Evolutionary conservation across 2,329 filamentous ascomycete genomes (phyloP).

Genomic region (Pseudocercospora vitis): DNA sequence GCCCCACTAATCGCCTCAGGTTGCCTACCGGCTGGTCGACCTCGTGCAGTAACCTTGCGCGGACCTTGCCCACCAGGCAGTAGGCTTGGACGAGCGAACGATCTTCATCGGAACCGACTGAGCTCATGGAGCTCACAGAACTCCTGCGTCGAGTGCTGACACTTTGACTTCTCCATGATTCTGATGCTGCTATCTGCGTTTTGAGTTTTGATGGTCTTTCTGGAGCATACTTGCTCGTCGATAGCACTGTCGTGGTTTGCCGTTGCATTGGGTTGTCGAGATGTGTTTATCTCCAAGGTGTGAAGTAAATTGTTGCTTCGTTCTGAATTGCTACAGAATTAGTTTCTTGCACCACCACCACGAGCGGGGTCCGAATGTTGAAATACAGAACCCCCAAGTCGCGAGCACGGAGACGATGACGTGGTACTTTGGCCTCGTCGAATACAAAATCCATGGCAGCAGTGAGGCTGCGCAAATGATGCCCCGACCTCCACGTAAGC

Average conservation of each 20-base stretch:
- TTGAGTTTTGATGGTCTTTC: conserved; percentile 1
- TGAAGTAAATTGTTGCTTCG: not conserved
- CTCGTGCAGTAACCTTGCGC: not conserved
- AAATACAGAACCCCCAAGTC: not conserved
- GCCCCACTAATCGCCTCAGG: not conserved
- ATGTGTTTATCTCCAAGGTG: not conserved
- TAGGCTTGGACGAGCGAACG: not conserved
- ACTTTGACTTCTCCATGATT: not conserved
- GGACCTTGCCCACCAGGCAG: not conserved
- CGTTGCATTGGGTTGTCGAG: not conserved
- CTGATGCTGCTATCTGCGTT: not conserved
- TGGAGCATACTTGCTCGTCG: not conserved
- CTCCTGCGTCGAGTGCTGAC: not conserved
- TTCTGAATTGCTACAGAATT: not conserved
- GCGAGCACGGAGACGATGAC: not conserved
- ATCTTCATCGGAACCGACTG: not conserved
- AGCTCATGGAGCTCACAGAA: not conserved
- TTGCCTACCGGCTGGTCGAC: not conserved
- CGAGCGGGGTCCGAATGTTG: not conserved
- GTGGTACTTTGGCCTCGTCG: not conserved
- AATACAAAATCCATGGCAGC: conserved; percentile 2
- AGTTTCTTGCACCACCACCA: too few relatives aligned
- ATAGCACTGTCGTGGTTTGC: not conserved
- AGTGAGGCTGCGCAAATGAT: conserved; percentile 1
- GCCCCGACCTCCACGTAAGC: not conserved